Evolutionary conservation across 2,329 filamentous ascomycete genomes (phyloP), one percentile per base, ranked within the genome.

Genomic region (Lojkania enalia): DNA sequence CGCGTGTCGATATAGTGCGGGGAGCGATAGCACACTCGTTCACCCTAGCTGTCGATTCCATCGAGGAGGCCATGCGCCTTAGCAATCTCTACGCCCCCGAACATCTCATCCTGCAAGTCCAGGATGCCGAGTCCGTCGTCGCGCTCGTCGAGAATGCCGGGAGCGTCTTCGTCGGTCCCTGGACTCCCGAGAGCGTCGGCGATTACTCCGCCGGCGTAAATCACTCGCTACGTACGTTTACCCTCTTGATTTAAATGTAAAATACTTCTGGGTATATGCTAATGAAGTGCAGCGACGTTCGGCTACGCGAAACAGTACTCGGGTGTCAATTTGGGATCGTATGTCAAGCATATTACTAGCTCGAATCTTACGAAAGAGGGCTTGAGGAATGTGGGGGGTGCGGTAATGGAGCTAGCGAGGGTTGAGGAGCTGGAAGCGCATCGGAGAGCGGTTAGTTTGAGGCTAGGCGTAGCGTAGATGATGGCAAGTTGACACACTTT

Each of bases 271-370:
- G 33, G 27, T 39, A 7, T 20, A 5, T 14, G 35, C 40, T 44
- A 21, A 36, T 37, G 1, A 14, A 39, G 2, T 11, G 15, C 37
- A 95, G 90, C 94, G 40, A 99, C 94, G 0, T 99, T 97, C 66
- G 94, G 94, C 30, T 99, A 95, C 63, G 94, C 94, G 37, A 96
- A 95, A 74, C 94, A 99, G 71, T 99, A 99, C 76, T 96, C 90
- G 4, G 94, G 94, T 40, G 94, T 99, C 64, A 99, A 96, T 71
- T 81, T 99, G 4, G 90, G 83, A 21, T 97, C 92, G 2, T 99
- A 96, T 73, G 82, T 96, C 69, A 99, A 99, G 77, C 90, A 97
- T 77, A 96, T 99, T 64, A 99, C 94, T 27, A 94, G 88, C 74
- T 90, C 90, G 0, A 88, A 95, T 70, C 79, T 99, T 50, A 95